These are phyloP conservation scores for Pleurotus citrinopileatus DNA, from an alignment of 768 basidiomycete genomes.

Conservation along the genomic window DNA sequence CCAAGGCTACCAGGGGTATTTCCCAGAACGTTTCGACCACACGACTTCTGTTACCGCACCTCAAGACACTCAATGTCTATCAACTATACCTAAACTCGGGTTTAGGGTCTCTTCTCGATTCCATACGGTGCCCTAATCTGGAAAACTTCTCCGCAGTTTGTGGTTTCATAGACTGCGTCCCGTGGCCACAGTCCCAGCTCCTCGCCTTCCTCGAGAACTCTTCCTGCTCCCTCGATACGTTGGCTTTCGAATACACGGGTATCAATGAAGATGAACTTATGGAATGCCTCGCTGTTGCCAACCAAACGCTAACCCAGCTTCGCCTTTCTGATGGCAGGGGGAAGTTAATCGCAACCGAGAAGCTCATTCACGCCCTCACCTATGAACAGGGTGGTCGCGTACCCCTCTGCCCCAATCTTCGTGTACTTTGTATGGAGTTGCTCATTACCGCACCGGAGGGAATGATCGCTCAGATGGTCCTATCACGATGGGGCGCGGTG, in stretches of 20 bases:
- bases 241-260: constrained; percentile 6
- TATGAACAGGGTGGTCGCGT: background rate
- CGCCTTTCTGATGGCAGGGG: constrained; percentile 6
- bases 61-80: constrained; percentile 18
- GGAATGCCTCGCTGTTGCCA: constrained; percentile 3
- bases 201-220: constrained; percentile 8
- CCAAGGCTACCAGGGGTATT: background rate
- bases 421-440: background rate
- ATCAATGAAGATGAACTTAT: constrained; percentile 9
- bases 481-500: background rate
- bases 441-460: constrained; percentile 5
- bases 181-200: constrained; percentile 10
- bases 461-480: constrained; percentile 1
- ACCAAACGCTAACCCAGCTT: constrained; percentile 3
- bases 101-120: constrained; percentile 19
- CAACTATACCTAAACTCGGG: constrained; percentile 19
- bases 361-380: constrained; percentile 6
- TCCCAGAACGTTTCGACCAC: constrained; percentile 3
- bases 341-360: constrained; percentile 2
- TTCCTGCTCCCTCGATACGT: background rate
- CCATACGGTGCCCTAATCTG: constrained; percentile 17
- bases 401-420: constrained; percentile 1
- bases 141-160: constrained; percentile 16
- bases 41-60: constrained; percentile 14
- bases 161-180: constrained; percentile 15